Evolutionary conservation across 108 stramenopile species (phyloP).

Genomic region (Discostella stelligeroides): DNA sequence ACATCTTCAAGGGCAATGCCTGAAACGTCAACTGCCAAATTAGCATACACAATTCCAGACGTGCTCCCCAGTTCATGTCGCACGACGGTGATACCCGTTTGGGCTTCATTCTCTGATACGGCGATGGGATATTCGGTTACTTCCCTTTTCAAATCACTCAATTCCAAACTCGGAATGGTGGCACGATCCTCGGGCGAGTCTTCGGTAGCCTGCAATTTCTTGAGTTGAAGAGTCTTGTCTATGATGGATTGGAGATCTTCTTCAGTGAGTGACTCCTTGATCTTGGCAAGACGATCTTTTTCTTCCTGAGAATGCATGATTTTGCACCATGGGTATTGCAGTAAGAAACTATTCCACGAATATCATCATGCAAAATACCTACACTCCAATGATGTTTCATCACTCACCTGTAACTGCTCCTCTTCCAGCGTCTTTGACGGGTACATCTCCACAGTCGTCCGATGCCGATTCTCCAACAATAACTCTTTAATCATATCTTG

Average conservation of each 20-base stretch:
- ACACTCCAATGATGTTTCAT: neutral
- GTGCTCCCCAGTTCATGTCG: conserved; percentile 89
- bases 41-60: conserved; percentile 93
- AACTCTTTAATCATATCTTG: conserved; percentile 80
- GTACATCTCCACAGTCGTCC: conserved; percentile 90
- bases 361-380: neutral
- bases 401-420: conserved; percentile 54
- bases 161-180: conserved; percentile 88
- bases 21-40: conserved; percentile 82
- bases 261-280: conserved; percentile 84
- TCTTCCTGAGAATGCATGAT: conserved; percentile 78
- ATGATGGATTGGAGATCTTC: conserved; percentile 84
- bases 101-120: conserved; percentile 71
- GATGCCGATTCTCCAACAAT: conserved; percentile 89
- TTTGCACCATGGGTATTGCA: neutral
- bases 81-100: conserved; percentile 82
- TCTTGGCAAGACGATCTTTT: conserved; percentile 68
- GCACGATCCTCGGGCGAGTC: conserved; percentile 94
- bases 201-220: conserved; percentile 87
- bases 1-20: conserved; percentile 81
- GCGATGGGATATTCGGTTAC: conserved; percentile 89
- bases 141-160: conserved; percentile 88
- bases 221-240: conserved; percentile 78
- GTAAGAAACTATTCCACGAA: neutral
- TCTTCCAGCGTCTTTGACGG: conserved; percentile 90